Base-by-base conservation (phyloP, 164 flowering plant genomes). In the Santalum album region DNA sequence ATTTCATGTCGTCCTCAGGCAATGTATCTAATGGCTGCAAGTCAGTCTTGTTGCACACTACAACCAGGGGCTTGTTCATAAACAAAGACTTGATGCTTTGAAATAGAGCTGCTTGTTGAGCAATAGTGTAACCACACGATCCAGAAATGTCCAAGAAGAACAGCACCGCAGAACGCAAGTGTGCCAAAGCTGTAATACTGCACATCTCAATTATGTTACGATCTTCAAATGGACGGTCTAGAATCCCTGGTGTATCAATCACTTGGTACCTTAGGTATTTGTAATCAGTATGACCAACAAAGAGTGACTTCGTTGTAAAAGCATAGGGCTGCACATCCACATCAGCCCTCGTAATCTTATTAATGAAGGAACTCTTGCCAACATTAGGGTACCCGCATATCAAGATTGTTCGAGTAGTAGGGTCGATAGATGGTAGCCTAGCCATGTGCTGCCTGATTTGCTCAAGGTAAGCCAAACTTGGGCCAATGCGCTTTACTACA, bases 181-280 rank as follows among this genome's bases (percentile, higher is more conserved):
- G 97, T 0, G 95, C 95, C 51, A 90, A 58, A 43, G 97, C 97
- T 4, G 97, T 90, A 22, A 90, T 90, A 66, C 88, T 84, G 73
- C 97, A 90, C 97, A 90, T 90, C 61, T 90, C 95, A 58, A 90
- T 90, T 22, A 90, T 84, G 64, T 87, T 90, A n/a, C 94, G 83
- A 34, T 90, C 97, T 56, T 87, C 97, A 63, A 90, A 87, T 0
- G 97, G 97, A 9, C 97, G 67, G 59, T 90, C 95, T 75, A 87
- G 69, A 55, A 90, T 90, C 39, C 97, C 95, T 0, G 95, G 95
- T 2, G 97, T 90, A 68, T 90, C 97, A 64, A 90, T 90, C 59
- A 90, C 97, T 56, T 90, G 97, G 61, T 90, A 90, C 59, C 95
- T 72, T 46, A 84, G 58, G 56, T 86, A 87, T 54, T 86, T 86